Percentiles rank a stretch among this genome's conserved stretches.
Conservation (phyloP, 1,284 basidiomycete species). For the Cutaneotrichosporon cavernicola region DNA sequence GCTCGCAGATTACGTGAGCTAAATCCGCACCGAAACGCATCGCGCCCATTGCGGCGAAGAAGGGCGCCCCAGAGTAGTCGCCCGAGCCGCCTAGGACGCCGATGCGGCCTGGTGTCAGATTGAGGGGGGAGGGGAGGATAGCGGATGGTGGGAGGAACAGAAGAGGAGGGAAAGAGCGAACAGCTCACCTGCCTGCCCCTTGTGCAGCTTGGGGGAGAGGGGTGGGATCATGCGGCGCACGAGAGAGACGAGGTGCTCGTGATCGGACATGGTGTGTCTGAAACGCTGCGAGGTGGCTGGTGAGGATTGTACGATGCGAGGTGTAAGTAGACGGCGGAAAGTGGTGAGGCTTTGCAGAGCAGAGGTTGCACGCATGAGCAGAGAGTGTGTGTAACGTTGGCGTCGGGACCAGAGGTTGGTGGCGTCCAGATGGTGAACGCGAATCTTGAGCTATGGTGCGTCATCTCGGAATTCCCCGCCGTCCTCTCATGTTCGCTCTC, state of each 20-base stretch:
- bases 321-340: too few species aligned
- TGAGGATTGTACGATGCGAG: background rate
- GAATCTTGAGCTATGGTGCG: background rate
- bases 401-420: background rate
- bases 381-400: background rate
- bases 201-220: constrained; percentile 66
- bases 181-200: constrained; percentile 83
- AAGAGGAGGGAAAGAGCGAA: too few species aligned
- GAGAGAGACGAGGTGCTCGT: constrained; percentile 46
- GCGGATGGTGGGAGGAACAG: background rate
- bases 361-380: background rate
- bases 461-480: background rate
- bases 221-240: constrained; percentile 51
- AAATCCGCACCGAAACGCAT: constrained; percentile 86
- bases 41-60: constrained; percentile 85
- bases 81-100: constrained; percentile 89
- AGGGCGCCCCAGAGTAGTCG: constrained; percentile 96
- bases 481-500: too few species aligned
- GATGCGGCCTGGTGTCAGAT: constrained; percentile 63
- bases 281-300: background rate
- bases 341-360: background rate
- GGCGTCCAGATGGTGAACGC: background rate
- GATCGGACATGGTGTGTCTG: constrained; percentile 21
- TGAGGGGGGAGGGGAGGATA: background rate
- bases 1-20: constrained; percentile 95